phyloP scores from a whole-genome alignment of 2,329 filamentous ascomycete genomes.

The Fusarium sp. region DNA sequence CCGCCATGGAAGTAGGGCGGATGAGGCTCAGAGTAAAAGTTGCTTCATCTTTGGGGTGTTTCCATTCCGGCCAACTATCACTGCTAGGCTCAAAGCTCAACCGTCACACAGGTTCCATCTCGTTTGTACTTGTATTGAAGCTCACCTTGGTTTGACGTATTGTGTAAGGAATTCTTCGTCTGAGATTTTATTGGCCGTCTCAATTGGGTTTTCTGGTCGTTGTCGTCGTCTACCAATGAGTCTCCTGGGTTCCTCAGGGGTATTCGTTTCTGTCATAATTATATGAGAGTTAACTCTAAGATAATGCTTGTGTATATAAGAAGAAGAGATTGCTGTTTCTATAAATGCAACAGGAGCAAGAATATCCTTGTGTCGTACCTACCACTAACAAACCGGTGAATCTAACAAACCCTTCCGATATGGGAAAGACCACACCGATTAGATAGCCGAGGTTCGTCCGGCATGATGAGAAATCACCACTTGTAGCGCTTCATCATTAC shows the following conservation, averaged over 20 bases:
- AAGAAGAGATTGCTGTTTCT: neutral
- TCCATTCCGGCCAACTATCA: conserved; percentile 60
- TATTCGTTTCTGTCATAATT: conserved; percentile 26
- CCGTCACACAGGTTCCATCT: neutral
- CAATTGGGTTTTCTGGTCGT: conserved; percentile 55
- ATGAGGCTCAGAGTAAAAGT: conserved; percentile 61
- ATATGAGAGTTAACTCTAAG: neutral
- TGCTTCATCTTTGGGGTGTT: conserved; percentile 60
- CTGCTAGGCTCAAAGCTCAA: conserved; percentile 14
- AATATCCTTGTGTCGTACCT: conserved; percentile 2
- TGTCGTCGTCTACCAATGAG: conserved; percentile 30
- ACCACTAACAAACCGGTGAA: conserved; percentile 30
- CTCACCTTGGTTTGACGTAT: conserved; percentile 63
- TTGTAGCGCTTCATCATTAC: conserved; percentile 39
- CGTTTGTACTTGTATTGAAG: neutral
- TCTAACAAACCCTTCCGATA: neutral
- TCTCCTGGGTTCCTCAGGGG: conserved; percentile 16
- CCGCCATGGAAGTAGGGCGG: conserved; percentile 54
- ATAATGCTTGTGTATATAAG: neutral
- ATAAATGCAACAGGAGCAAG: neutral
- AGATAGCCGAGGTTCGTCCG: conserved; percentile 42
- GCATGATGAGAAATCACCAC: conserved; percentile 17
- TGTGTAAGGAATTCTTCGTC: conserved; percentile 63
- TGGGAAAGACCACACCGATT: conserved; percentile 1
- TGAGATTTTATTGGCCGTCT: conserved; percentile 61